Evolutionary conservation across 2,329 filamentous ascomycete genomes (phyloP), one percentile per base, ranked within the genome.

Genomic region (Diaporthe citri): DNA sequence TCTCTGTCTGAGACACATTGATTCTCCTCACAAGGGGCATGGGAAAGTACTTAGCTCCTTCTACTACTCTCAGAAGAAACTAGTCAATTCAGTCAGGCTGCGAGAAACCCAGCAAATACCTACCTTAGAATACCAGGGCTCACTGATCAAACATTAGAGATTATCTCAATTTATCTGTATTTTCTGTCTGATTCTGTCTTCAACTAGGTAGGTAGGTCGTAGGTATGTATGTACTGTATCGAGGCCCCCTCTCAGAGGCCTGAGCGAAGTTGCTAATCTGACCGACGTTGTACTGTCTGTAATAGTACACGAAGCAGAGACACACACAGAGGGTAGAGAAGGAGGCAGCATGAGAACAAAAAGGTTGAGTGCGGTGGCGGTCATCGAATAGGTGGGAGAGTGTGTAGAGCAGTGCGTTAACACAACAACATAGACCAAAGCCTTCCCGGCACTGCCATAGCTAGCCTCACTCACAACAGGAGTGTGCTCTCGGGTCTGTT

Each of bases 121-220:
- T 46, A 12, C 22, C 8, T 13, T 17, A n/a, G 25, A 39, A 0
- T 5, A 15, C 31, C 39, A 43, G 22, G 2, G 7, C 34, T 22
- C 3, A 52, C 12, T 13, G 8, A 13, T 17, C 4, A 7, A n/a
- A 4, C 20, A 12, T 7, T 12, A 17, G 43, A 12, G 9, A 8
- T 52, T 52, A 62, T 60, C 48, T 72, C 34, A 62, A 41, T 62
- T 72, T 52, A 72, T 62, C 22, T 72, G 43, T 48, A 62, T 51
- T 72, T 72, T 72, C 43, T 72, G 56, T 72, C 28, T 52, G 52
- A 15, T n/a, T 48, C 6, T 36, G 36, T 34, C 46, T 25, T 71
- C 41, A 39, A 59, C 69, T 59, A 59, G 34, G 22, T 59, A 60
- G 57, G 57, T 28, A 43, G 56, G 31, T 34, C 8, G 55, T 57